Conservation (phyloP, 495 filamentous ascomycete genomes). For the Umbilicaria muhlenbergii region DNA sequence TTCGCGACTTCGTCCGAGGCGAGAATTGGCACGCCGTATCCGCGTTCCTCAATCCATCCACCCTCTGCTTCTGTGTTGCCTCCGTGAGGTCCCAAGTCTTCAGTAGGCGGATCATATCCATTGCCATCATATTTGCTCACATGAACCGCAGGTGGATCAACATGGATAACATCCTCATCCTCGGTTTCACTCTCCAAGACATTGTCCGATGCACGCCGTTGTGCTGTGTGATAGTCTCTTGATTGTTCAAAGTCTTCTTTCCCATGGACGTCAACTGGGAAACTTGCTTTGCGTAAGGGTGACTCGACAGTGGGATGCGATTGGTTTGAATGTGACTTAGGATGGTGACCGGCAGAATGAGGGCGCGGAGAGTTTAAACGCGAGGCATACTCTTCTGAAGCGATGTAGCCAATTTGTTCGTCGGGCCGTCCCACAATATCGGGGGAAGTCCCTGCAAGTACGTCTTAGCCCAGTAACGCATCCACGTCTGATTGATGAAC, state of each 20-base stretch:
- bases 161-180: slow-evolving; percentile 54
- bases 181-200: slow-evolving; percentile 30
- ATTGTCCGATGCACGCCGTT: slow-evolving; percentile 14
- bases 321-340: slow-evolving; percentile 20
- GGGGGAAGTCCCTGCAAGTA: slow-evolving; percentile 30
- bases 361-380: slow-evolving; percentile 50
- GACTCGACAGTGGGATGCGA: slow-evolving; percentile 39
- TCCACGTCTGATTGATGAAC: slow-evolving; percentile 4
- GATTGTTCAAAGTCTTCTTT: slow-evolving; percentile 14
- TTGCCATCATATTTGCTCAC: slow-evolving; percentile 48
- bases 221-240: slow-evolving; percentile 8
- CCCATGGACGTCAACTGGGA: slow-evolving; percentile 22
- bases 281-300: slow-evolving; percentile 37
- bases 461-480: slow-evolving; percentile 3
- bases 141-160: slow-evolving; percentile 52
- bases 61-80: slow-evolving; percentile 33
- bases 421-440: slow-evolving; percentile 46
- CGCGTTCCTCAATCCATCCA: slow-evolving; percentile 34
- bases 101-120: slow-evolving; percentile 25
- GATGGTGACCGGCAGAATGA: slow-evolving; percentile 24
- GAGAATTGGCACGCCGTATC: slow-evolving; percentile 60
- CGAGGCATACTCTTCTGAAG: slow-evolving; percentile 60
- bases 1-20: slow-evolving; percentile 86
- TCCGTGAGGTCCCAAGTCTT: slow-evolving; percentile 25
- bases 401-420: slow-evolving; percentile 68